Conservation (phyloP, 495 filamentous ascomycete genomes). For the Trichocladium uniseriatum region DNA sequence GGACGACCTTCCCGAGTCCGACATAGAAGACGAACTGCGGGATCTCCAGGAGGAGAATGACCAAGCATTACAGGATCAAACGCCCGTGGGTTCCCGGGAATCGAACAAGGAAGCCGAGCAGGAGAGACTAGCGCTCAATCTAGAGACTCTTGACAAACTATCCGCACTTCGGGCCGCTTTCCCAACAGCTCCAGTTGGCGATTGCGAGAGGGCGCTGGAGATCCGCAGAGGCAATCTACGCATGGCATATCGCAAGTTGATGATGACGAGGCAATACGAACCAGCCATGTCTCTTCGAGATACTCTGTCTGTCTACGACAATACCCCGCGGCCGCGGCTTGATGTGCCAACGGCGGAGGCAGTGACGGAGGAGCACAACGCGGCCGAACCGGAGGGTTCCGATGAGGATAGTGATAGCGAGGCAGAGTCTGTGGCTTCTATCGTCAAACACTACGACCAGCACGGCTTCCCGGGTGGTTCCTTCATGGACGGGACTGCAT, state of each 20-base stretch:
- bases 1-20: constrained; percentile 14
- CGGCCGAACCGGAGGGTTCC: not conserved
- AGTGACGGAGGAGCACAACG: constrained; percentile 1
- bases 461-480: constrained; percentile 44
- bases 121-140: not conserved
- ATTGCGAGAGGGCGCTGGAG: constrained; percentile 23
- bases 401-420: constrained; percentile 12
- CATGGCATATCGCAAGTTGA: constrained; percentile 13
- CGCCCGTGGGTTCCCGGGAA: not conserved
- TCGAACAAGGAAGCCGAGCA: not conserved
- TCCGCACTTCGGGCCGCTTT: constrained; percentile 29
- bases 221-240: constrained; percentile 8
- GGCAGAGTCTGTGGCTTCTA: constrained; percentile 22
- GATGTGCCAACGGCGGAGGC: no score
- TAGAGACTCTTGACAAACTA: constrained; percentile 23
- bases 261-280: constrained; percentile 3
- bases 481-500: constrained; percentile 34
- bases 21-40: constrained; percentile 16
- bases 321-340: not conserved
- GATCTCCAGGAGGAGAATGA: constrained; percentile 15
- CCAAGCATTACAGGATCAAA: not conserved
- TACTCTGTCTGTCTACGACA: constrained; percentile 7
- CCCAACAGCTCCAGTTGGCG: constrained; percentile 18
- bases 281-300: constrained; percentile 3
- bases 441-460: constrained; percentile 36